A percentile compares a stretch with the other conserved stretches of the same genome.
These are phyloP conservation scores for Venturia carpophila DNA, from an alignment of 2,329 filamentous ascomycete species.

Conservation along the genomic window DNA sequence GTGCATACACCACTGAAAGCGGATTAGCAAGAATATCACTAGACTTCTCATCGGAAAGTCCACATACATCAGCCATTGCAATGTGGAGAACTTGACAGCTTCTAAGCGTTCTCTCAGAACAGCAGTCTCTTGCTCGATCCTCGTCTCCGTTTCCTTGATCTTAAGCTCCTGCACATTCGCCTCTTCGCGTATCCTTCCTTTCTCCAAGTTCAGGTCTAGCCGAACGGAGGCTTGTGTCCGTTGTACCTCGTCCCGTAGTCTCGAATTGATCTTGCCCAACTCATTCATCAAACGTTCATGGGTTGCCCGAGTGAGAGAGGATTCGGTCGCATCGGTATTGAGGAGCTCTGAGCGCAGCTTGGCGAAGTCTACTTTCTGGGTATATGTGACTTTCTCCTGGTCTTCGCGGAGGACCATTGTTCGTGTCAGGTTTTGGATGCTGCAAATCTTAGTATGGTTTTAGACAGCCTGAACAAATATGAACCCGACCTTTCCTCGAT, in stretches of 20 bases:
- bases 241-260: conserved; percentile 86
- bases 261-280: conserved; percentile 82
- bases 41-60: background rate
- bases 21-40: conserved; percentile 24
- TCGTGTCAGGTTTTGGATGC: conserved; percentile 92
- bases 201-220: conserved; percentile 90
- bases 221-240: conserved; percentile 89
- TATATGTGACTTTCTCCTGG: conserved; percentile 67
- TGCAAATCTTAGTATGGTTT: conserved; percentile 28
- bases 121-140: conserved; percentile 96
- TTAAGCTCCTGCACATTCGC: conserved; percentile 94
- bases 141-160: conserved; percentile 96
- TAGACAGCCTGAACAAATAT: background rate
- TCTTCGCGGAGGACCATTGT: conserved; percentile 98
- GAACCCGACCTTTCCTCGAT: conserved; percentile 74
- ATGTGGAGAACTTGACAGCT: conserved; percentile 92
- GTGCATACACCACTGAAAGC: conserved; percentile 53
- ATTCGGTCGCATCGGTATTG: conserved; percentile 84
- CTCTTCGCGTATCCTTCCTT: conserved; percentile 92
- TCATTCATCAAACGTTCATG: conserved; percentile 93
- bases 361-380: conserved; percentile 93
- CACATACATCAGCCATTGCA: conserved; percentile 96
- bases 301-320: conserved; percentile 75
- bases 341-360: conserved; percentile 92
- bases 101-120: conserved; percentile 85